Percentiles rank a stretch among this genome's conserved stretches.
Evolutionary conservation across 306 rosid species (phyloP).

Genomic region (Cucurbita argyrosperma): DNA sequence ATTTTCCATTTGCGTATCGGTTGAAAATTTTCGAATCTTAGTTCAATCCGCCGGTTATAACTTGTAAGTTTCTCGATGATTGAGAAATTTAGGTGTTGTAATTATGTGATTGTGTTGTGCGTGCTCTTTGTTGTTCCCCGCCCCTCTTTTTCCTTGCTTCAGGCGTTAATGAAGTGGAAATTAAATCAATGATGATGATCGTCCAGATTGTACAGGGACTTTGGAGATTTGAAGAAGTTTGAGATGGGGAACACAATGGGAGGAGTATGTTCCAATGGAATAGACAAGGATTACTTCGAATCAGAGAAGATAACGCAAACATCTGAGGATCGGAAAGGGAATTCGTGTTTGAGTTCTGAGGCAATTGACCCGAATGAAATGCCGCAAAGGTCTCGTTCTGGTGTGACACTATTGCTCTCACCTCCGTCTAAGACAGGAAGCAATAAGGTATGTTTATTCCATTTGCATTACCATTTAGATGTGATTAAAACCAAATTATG

Average conservation of each 20-base stretch:
- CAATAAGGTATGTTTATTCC: slow-evolving; percentile 14
- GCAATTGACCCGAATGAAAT: slow-evolving; percentile 5
- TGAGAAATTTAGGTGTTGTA: background rate
- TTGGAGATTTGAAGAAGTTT: background rate
- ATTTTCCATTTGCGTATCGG: background rate
- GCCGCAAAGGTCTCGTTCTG: background rate
- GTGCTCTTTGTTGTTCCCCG: background rate
- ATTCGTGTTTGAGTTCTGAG: slow-evolving; percentile 8
- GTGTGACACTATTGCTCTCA: background rate
- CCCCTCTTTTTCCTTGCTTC: background rate
- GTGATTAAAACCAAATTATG: background rate
- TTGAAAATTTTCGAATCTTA: background rate
- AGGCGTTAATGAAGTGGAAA: background rate
- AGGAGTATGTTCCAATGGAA: background rate
- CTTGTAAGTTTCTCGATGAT: background rate
- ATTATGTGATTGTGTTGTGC: background rate
- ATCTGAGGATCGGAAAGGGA: background rate
- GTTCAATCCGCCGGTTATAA: background rate
- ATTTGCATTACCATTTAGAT: slow-evolving; percentile 6
- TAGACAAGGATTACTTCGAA: slow-evolving; percentile 21
- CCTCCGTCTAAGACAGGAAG: slow-evolving; percentile 11
- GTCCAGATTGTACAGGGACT: background rate
- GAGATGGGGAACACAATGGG: slow-evolving; percentile 10
- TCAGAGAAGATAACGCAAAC: slow-evolving; percentile 32
- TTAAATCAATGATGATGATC: background rate